Base-by-base conservation (phyloP, 805 yeast species). In the Ogataea glucozyma region DNA sequence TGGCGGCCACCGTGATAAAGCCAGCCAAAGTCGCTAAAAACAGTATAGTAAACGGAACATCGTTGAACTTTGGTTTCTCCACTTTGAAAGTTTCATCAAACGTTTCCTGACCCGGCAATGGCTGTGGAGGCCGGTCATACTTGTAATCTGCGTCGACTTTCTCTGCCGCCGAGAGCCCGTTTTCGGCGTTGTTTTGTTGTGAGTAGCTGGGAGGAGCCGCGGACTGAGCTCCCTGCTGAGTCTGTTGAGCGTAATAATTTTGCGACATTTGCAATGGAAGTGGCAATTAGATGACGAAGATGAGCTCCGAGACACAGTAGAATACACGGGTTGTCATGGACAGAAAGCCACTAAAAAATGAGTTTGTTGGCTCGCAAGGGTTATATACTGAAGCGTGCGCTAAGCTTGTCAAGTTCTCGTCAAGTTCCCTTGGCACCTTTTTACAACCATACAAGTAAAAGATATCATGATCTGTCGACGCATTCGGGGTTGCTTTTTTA, bases 11-110 rank as follows among this genome's bases (percentile, higher is more conserved):
- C 0, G 79, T 88, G 20, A 79, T 61, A 57, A 87, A 88, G 0
- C 90, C 96, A 13, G 69, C 76, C 3, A 80, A 69, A 4, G 58
- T 43, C 1, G 49, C 65, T 1, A 67, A 37, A 20, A 58, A 62
- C 31, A 88, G 73, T 4, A 85, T 44, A 0, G 84, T 71, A 53
- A 84, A 83, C 0, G 85, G 82, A 75, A 82, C 71, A 61, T 88
- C 96, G 56, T 87, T 82, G 63, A 68, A 77, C 46, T 66, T 73
- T 2, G 87, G 86, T 44, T 70, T 73, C 26, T 73, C 76, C 23
- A 83, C 72, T 46, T 82, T 79, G 64, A 88, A 88, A 5, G 82
- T 75, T 40, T 87, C 82, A 21, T 80, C 85, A 58, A 81, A 86
- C 1, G 73, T 67, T 19, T 58, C 60, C 52, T 38, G 36, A 1